Conservation (phyloP, 495 filamentous ascomycete genomes). For the Bacidia rubella region DNA sequence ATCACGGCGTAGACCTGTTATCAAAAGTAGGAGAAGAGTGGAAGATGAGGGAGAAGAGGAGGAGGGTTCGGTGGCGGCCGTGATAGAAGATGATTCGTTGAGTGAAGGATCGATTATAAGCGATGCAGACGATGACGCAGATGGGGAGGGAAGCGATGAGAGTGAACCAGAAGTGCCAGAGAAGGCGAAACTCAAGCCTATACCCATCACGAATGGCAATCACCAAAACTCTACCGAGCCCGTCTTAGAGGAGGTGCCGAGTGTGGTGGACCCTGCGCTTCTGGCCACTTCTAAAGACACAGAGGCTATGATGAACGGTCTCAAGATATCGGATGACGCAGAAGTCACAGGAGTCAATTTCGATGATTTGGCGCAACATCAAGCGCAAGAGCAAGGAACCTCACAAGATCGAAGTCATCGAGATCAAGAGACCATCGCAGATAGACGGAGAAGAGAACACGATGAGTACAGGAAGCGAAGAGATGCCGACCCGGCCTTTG, state of each 20-base stretch:
- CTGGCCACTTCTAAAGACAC: conserved; percentile 48
- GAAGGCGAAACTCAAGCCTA: conserved; percentile 25
- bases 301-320: conserved; percentile 75
- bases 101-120: conserved; percentile 66
- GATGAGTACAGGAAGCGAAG: conserved; percentile 80
- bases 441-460: conserved; percentile 68
- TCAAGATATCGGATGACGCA: conserved; percentile 50
- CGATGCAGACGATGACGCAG: conserved; percentile 66
- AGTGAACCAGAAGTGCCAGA: conserved; percentile 51
- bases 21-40: conserved; percentile 60
- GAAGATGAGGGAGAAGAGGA: conserved; percentile 70
- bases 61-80: conserved; percentile 49
- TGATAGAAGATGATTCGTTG: conserved; percentile 67
- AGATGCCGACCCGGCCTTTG: conserved; percentile 84
- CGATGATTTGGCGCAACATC: conserved; percentile 39
- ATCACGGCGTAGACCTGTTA: conserved; percentile 53
- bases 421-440: conserved; percentile 38
- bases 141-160: conserved; percentile 57
- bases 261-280: conserved; percentile 9
- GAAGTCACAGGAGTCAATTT: conserved; percentile 50
- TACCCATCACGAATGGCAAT: conserved; percentile 29
- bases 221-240: conserved; percentile 26
- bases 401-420: conserved; percentile 15
- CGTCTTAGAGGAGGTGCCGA: conserved; percentile 18
- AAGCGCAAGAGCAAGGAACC: conserved; percentile 24